Percentiles rank a stretch among this genome's conserved stretches.
Evolutionary conservation across 495 filamentous ascomycete species (phyloP).

Genomic region (Xylaria bambusicola): DNA sequence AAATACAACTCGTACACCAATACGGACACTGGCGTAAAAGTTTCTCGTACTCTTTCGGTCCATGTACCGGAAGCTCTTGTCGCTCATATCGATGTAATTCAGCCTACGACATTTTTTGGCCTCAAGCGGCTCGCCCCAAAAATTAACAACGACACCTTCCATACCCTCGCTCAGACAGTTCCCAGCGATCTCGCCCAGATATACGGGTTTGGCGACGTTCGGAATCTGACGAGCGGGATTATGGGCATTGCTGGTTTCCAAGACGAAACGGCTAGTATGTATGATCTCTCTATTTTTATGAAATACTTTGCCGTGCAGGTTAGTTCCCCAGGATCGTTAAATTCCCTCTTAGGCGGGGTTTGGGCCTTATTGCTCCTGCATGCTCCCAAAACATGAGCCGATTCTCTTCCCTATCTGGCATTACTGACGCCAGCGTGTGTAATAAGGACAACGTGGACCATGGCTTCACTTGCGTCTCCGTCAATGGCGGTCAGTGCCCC

Average conservation of each 20-base stretch:
- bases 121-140: neutral
- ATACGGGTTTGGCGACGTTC: neutral
- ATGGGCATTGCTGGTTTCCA: neutral
- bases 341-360: too few relatives aligned
- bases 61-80: neutral
- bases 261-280: neutral
- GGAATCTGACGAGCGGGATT: neutral
- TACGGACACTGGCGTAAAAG: neutral
- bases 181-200: neutral
- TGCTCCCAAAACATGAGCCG: too few relatives aligned
- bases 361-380: too few relatives aligned
- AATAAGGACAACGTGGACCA: neutral
- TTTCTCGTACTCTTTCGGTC: neutral
- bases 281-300: neutral
- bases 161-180: neutral
- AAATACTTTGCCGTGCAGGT: neutral
- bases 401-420: too few relatives aligned
- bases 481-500: neutral
- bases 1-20: neutral
- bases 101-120: neutral
- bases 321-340: too few relatives aligned
- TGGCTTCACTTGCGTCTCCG: neutral
- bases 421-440: too few relatives aligned
- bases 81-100: neutral
- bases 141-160: neutral